Base-by-base conservation (phyloP, 2,329 filamentous ascomycete species). In the Epichloe amarillans region DNA sequence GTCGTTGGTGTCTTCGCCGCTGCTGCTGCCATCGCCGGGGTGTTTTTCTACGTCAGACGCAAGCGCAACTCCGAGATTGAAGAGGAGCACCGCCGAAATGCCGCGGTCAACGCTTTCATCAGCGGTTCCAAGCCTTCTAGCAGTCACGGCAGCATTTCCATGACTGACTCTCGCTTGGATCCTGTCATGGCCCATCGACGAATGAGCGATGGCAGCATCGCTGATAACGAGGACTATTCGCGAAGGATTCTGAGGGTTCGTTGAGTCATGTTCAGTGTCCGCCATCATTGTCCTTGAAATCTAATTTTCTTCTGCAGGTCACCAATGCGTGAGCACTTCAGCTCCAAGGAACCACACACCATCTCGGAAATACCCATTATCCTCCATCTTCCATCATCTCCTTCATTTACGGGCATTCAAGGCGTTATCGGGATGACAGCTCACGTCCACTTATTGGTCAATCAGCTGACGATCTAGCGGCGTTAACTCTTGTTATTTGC, bases 191-290 rank as follows among this genome's bases (percentile, higher is more conserved):
- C 84, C 52, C 80, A 89, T 59, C 78, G 88, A 63, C 81, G 90
- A 68, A 79, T 91, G 72, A 96, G 91, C 69, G 88, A 93, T 62
- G 91, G 91, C 59, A 96, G 90, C 68, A 96, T 97, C 67, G 91
- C 90, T 49, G 91, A 97, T 67, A 94, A 96, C 69, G 83, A 95
- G 69, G 91, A 97, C 67, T 97, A 95, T 72, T 96, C 91, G 55
- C 82, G 91, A 71, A 86, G 87, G 71, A 96, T 97, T 69, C 79
- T 97, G 64, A 87, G 94, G 82, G 91, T 95, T 77, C 58, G 79
- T 72, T 52, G n/a, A 33, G 17, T 5, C 1, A 1, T 4, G 7
- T 11, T 19, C 19, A 1, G 26, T 33, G 21, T 44, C 2, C 7
- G 17, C 19, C 17, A 17, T 43, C 12, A 14, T 35, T 37, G 3